Evolutionary conservation across 2,329 filamentous ascomycete genomes (phyloP), one percentile per base, ranked within the genome.

Genomic region (Fusarium austroafricanum): DNA sequence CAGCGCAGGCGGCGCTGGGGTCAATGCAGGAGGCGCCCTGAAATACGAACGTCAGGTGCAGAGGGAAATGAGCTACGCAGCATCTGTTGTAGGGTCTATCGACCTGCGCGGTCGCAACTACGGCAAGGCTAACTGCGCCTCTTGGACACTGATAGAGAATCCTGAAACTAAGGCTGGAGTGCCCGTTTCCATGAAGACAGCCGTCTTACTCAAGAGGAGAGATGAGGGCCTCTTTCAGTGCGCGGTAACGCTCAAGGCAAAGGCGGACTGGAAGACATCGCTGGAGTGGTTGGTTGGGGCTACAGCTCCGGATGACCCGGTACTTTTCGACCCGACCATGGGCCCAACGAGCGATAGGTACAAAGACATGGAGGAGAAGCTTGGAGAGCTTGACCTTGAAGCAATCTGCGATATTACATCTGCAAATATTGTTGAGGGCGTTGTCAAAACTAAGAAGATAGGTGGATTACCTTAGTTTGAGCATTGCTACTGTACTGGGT

Each of bases 111-210:
- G 31, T 0, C 8, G 20, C 18, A 49, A 49, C 17, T 49, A 18
- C 21, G 55, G 43, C n/a, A 53, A 60, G 31, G 47, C 60, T 1
- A 45, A 61, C 14, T 43, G 54, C 0, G 45, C 45, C 20, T 49
- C 45, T 8, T 69, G 66, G 61, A 58, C 39, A 14, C 23, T 68
- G 9, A 3, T 60, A 4, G 66, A 68, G 17, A 69, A 69, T 7
- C 17, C 40, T 6, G 39, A 29, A n/a, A 40, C 44, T 12, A 59
- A 59, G 15, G 20, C 38, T 4, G 62, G 62, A 3, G 45, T 66
- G 2, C 62, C 60, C 5, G 26, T 50, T 6, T 66, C 49, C 0
- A 35, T 66, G 2, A 18, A 33, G 10, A 46, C 64, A 3, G 63
- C 61, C 3, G 28, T 65, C 0, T 23, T 45, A 10, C 28, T 65